Base-by-base conservation (phyloP, 176 grass and related monocot species). In the Aegilops speltoides region DNA sequence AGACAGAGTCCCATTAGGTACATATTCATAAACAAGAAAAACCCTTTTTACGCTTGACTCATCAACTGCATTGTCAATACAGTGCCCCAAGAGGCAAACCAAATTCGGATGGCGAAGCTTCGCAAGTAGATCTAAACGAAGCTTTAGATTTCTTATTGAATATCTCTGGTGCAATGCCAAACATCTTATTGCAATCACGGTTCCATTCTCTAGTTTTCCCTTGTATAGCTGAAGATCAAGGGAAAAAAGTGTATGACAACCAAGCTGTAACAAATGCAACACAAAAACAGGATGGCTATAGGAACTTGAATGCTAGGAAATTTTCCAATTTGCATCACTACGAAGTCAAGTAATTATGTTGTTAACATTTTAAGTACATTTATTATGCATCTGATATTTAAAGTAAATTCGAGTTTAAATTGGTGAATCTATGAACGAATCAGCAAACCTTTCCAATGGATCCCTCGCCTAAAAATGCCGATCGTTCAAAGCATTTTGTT, bases 1-100 rank as follows among this genome's bases (percentile, higher is more conserved):
- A 86, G 77, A 78, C 37, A 98, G 86, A 83, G 89, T 89, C 83
- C 86, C 84, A 31, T 86, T 89, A 82, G 93, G 83, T 60, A 94
- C 76, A 86, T 91, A 94, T 83, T 98, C 96, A 77, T 98, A 98
- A 68, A 98, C 88, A 89, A 98, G 93, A 74, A 98, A 98, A 87
- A 98, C 89, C 64, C 91, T 86, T 77, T 89, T 95, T 32, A 95
- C 91, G 88, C 81, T 86, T 80, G 90, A 90, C 65, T 98, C 90
- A 86, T 98, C 93, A 78, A 66, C 68, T n/a, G 78, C 32, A 16
- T 74, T 80, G 28, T 98, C 96, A 77, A 91, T 91, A 82, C 93
- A 98, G 82, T 98, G 96, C 28, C 96, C 96, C 91, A 98, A 91
- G 33, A 94, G 90, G 87, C 90, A 89, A 85, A 98, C 93, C 76